phyloP scores from a whole-genome alignment of 192 early-diverging fungal genomes.

The Coemansia umbellata region DNA sequence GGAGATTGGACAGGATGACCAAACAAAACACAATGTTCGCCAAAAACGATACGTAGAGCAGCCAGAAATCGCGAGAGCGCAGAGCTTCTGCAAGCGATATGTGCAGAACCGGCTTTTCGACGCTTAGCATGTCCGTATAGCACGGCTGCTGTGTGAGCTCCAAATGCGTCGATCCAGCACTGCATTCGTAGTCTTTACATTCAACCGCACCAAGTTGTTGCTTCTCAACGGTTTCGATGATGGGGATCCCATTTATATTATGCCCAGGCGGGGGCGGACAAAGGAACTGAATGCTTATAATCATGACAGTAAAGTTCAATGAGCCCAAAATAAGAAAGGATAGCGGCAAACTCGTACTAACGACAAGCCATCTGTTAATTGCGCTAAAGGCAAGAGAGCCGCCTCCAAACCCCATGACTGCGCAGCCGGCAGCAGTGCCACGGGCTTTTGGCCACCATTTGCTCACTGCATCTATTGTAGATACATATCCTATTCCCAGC shows the following conservation, averaged over 20 bases:
- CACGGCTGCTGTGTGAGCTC: neutral
- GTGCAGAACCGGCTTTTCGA: conserved; percentile 29
- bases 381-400: conserved; percentile 67
- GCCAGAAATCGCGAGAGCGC: conserved; percentile 57
- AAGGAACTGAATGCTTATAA: conserved; percentile 53
- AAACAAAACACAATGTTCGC: conserved; percentile 61
- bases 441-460: conserved; percentile 63
- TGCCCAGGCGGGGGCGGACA: conserved; percentile 63
- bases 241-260: conserved; percentile 59
- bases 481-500: conserved; percentile 62
- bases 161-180: neutral
- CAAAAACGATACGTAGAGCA: conserved; percentile 59
- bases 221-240: conserved; percentile 18
- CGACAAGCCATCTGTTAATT: conserved; percentile 60
- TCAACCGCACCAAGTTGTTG: neutral
- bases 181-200: neutral
- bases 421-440: conserved; percentile 58
- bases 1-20: conserved; percentile 57
- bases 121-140: neutral
- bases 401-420: conserved; percentile 73
- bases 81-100: conserved; percentile 55
- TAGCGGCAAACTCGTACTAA: conserved; percentile 52
- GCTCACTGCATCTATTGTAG: conserved; percentile 57
- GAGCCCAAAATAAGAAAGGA: conserved; percentile 67
- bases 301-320: conserved; percentile 60